These are phyloP conservation scores for Stagonosporopsis chrysanthemi DNA, from an alignment of 2,329 filamentous ascomycete genomes.

Conservation along the genomic window DNA sequence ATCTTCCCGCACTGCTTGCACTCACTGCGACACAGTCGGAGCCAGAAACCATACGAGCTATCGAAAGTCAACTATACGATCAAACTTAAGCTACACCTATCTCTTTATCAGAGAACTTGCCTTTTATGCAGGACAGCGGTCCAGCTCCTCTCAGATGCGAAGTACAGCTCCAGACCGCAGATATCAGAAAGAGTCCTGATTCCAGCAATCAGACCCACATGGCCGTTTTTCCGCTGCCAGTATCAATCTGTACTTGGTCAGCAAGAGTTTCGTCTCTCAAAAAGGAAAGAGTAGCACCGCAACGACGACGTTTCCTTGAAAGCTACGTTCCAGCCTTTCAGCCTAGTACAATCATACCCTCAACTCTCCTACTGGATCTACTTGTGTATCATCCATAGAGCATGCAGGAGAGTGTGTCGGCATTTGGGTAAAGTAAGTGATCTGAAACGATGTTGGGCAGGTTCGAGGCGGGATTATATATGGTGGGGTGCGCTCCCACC, in stretches of 20 bases:
- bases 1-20: too few relatives aligned
- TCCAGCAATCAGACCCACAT: background rate
- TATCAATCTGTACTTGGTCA: background rate
- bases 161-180: too few relatives aligned
- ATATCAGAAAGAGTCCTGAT: background rate
- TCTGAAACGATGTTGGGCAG: background rate
- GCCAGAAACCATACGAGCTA: too few relatives aligned
- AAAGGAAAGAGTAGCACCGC: background rate
- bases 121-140: too few relatives aligned
- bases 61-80: too few relatives aligned
- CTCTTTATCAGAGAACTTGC: too few relatives aligned
- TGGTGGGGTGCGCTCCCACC: too few relatives aligned
- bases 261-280: background rate
- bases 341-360: background rate
- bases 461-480: background rate
- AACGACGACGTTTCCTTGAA: background rate
- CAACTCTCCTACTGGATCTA: background rate
- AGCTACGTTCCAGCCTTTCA: background rate
- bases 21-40: too few relatives aligned
- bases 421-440: background rate
- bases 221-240: background rate
- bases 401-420: background rate
- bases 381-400: background rate
- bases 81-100: too few relatives aligned
- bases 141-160: too few relatives aligned